These are phyloP conservation scores for Amauroascus niger DNA, from an alignment of 2,329 filamentous ascomycete genomes.

Conservation along the genomic window DNA sequence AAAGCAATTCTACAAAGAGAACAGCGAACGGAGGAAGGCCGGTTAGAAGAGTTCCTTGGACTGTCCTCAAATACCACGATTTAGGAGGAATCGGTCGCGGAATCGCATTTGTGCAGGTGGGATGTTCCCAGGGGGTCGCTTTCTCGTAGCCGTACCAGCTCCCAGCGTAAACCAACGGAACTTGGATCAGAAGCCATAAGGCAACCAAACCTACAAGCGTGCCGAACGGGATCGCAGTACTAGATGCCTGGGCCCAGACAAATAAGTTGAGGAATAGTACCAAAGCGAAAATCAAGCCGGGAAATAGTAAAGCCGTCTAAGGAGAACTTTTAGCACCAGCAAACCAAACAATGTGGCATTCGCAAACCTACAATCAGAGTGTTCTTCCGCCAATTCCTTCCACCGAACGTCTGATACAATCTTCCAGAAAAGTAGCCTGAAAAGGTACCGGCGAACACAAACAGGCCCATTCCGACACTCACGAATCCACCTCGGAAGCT, in stretches of 20 bases:
- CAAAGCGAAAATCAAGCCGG: slow-evolving; percentile 63
- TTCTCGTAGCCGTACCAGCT: slow-evolving; percentile 65
- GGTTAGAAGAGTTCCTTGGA: slow-evolving; percentile 58
- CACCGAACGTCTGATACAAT: slow-evolving; percentile 74
- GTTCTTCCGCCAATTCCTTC: slow-evolving; percentile 64
- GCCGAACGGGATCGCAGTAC: slow-evolving; percentile 74
- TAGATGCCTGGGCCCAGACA: slow-evolving; percentile 81
- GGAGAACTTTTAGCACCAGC: slow-evolving; percentile 14
- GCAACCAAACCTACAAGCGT: slow-evolving; percentile 63
- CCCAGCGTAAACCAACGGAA: slow-evolving; percentile 72
- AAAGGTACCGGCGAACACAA: slow-evolving; percentile 72
- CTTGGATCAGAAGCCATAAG: slow-evolving; percentile 76
- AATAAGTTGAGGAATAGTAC: slow-evolving; percentile 78
- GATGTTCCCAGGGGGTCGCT: slow-evolving; percentile 64
- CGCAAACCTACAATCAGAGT: slow-evolving; percentile 48
- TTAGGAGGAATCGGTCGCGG: slow-evolving; percentile 65
- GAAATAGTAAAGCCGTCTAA: slow-evolving; percentile 64
- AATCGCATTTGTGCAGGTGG: slow-evolving; percentile 63
- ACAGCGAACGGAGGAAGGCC: slow-evolving; percentile 77
- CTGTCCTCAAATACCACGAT: slow-evolving; percentile 61
- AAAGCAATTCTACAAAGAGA: slow-evolving; percentile 77
- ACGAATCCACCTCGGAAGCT: slow-evolving; percentile 85
- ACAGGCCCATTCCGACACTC: slow-evolving; percentile 71
- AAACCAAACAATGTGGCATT: not conserved
- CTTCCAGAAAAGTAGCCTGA: slow-evolving; percentile 81